These are phyloP conservation scores for Botryotinia narcissicola DNA, from an alignment of 2,329 filamentous ascomycete genomes.

Conservation along the genomic window DNA sequence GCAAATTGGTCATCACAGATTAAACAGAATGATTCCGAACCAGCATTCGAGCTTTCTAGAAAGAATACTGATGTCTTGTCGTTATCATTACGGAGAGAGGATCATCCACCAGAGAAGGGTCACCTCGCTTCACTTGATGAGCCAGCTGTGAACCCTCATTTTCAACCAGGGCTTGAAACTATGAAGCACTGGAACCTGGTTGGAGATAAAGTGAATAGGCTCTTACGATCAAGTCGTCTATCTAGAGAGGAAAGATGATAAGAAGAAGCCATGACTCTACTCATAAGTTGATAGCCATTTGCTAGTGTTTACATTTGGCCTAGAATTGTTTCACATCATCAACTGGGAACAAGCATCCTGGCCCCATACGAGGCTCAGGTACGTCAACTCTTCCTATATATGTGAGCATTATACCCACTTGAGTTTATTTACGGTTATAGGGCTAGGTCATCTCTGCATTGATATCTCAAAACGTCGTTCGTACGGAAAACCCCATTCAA, in stretches of 20 bases:
- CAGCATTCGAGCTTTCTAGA: not conserved
- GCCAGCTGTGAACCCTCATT: not conserved
- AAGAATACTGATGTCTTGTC: not conserved
- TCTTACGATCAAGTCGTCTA: too few relatives aligned
- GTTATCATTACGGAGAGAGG: not conserved
- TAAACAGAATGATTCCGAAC: accelerated
- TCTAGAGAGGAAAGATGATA: accelerated
- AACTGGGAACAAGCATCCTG: accelerated
- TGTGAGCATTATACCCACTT: accelerated
- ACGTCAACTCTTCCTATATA: not conserved
- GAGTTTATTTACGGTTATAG: not conserved
- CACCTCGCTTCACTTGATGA: not conserved
- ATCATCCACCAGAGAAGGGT: not conserved
- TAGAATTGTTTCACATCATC: not conserved
- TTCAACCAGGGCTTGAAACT: not conserved
- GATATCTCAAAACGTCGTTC: not conserved
- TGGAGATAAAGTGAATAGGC: not conserved
- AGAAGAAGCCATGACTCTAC: not conserved
- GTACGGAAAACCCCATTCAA: not conserved
- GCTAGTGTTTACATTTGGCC: not conserved
- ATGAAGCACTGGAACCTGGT: not conserved
- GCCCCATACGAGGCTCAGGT: too few relatives aligned
- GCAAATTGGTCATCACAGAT: not conserved
- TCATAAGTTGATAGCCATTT: not conserved
- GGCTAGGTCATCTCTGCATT: accelerated